phyloP scores from a whole-genome alignment of 495 filamentous ascomycete genomes.

The Penicillium lividum region DNA sequence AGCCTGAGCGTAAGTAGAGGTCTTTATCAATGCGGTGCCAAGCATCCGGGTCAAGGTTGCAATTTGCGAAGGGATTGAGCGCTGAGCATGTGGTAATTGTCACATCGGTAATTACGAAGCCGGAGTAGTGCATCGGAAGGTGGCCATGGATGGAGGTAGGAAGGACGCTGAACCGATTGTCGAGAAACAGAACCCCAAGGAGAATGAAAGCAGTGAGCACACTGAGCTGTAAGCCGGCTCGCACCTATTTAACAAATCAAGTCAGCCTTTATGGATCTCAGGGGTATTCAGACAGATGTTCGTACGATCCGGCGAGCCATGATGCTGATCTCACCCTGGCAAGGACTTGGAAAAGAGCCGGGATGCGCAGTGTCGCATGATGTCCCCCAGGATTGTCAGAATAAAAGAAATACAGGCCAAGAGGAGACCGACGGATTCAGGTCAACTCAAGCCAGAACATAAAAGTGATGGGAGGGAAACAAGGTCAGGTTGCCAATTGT shows the following conservation, averaged over 20 bases:
- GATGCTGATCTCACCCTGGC: constrained; percentile 37
- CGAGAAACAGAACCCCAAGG: constrained; percentile 72
- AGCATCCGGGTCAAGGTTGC: constrained; percentile 69
- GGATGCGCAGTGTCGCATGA: constrained; percentile 29
- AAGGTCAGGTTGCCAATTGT: constrained; percentile 12
- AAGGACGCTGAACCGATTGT: constrained; percentile 78
- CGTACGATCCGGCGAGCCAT: constrained; percentile 53
- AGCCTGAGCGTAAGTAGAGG: constrained; percentile 73
- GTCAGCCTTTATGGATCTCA: constrained; percentile 13
- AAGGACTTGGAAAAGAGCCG: constrained; percentile 31
- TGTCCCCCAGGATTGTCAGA: constrained; percentile 14
- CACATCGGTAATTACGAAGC: constrained; percentile 85
- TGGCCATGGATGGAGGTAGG: constrained; percentile 80
- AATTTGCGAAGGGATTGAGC: constrained; percentile 74
- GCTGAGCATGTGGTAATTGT: constrained; percentile 75
- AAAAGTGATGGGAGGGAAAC: constrained; percentile 9
- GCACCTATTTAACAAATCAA: constrained; percentile 50
- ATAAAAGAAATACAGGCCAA: constrained; percentile 14
- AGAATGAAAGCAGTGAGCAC: constrained; percentile 66
- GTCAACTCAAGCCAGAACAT: constrained; percentile 25
- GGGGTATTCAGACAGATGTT: constrained; percentile 8
- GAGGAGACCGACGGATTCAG: constrained; percentile 31
- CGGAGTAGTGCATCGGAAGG: constrained; percentile 78
- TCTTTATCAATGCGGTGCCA: constrained; percentile 95
- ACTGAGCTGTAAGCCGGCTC: constrained; percentile 79